Base-by-base conservation (phyloP, 2,329 filamentous ascomycete genomes). In the Aureobasidium mangrovei region DNA sequence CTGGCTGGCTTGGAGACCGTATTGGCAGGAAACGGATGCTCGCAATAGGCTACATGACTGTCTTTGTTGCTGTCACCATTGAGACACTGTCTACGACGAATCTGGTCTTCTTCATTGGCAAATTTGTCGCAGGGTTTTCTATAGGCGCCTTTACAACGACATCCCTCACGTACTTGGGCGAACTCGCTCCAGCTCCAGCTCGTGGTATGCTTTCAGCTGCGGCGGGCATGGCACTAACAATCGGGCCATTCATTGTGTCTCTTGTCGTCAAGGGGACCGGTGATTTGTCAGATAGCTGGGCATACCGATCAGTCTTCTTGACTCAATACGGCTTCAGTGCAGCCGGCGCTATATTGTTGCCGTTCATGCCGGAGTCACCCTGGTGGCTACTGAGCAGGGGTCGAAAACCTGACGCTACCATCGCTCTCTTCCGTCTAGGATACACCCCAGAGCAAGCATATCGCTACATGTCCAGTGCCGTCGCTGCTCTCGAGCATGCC, bases 41-140 rank as follows among this genome's bases (percentile, higher is more conserved):
- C 24, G 64, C 70, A n/a, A 57, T 66, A 45, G 67, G 66, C 40
- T 63, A 73, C 2, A 55, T 66, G 12, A 60, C 73, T 24, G 64
- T 69, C 12, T 70, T 69, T 48, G 67, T 62, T 26, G 68, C 70
- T 32, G 63, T 73, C 42, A 70, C 69, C 4, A 64, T 73, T 61
- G 70, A 73, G 57, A 71, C 73, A 35, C 61, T 72, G 7, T 66
- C 71, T 4, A 72, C 70, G 0, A 65, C 69, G 4, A 72, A 72
- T 33, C 64, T 62, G 24, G 58, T 70, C 31, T 73, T 73, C 62
- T 73, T 73, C 53, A 66, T 51, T 10, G 71, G 71, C 12, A 74
- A 74, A 56, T 70, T 73, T 53, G 55, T 74, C 36, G 72, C 73
- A 46, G 72, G 71, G 1, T 71, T 73, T 53, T 67, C 69, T 0